Base-by-base conservation (phyloP, 1,139 yeast genomes). In the Scheffersomyces titani region DNA sequence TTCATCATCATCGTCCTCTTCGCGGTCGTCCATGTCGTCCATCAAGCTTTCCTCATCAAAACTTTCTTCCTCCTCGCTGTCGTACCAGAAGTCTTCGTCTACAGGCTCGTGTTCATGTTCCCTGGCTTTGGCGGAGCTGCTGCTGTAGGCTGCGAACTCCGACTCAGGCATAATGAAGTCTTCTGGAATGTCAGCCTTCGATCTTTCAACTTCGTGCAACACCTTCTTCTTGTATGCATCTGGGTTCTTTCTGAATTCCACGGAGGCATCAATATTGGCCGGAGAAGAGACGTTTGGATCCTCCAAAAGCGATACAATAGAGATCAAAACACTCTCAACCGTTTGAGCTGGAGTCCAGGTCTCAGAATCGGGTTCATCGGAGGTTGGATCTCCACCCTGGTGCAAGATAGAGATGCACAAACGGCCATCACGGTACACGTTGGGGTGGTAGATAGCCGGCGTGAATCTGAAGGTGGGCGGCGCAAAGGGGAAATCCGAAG, bases 271-370 rank as follows among this genome's bases (percentile, higher is more conserved):
- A 53, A 94, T 94, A 71, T 94, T 94, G 6, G 99, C 99, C 4
- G 99, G 98, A 5, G 97, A 90, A 57, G 87, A 85, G 54, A 89
- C 91, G 73, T 93, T 93, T 55, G 98, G 98, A 73, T 93, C 98
- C 68, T 92, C 97, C 66, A 93, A 82, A 57, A 93, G 81, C 5
- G 97, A 91, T 47, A 93, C 90, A 65, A 93, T 93, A 52, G 97
- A 90, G 59, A 93, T 89, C 67, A 93, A 83, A 11, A 93, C 97
- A 49, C 91, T 82, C 73, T 93, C 98, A 9, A 92, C 98, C 16
- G 96, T 89, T 75, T 93, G 98, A 3, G 97, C 98, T 0, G 98
- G 98, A 50, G 94, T 86, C 98, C 98, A 93, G 22, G 93, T 90
- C 72, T 90, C 98, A 59, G 89, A 88, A 66, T 92, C 97, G 5